Percentiles rank a stretch among this genome's conserved stretches.
phyloP scores from a whole-genome alignment of 345 rosid species.

The Ricinus communis region DNA sequence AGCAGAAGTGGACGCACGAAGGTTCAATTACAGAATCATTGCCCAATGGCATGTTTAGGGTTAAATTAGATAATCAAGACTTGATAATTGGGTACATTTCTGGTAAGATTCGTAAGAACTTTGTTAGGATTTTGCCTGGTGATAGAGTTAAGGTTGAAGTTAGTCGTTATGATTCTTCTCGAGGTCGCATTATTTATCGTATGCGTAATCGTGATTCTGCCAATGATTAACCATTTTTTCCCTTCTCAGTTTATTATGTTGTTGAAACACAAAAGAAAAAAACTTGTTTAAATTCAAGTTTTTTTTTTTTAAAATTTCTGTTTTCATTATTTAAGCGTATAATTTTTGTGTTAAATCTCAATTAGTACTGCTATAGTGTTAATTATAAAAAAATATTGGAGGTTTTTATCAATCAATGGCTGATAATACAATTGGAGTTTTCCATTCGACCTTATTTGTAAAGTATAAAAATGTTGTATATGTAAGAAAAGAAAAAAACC shows the following conservation, averaged over 20 bases:
- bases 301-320: no score
- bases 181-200: conserved; percentile 76
- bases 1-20: conserved; percentile 56
- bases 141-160: conserved; percentile 85
- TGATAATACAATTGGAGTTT: no score
- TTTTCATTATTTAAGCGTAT: no score
- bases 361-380: no score
- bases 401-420: no score
- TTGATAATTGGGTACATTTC: conserved; percentile 81
- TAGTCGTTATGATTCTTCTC: conserved; percentile 75
- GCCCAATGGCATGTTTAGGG: conserved; percentile 71
- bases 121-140: conserved; percentile 78
- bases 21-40: conserved; percentile 56
- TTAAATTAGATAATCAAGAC: conserved; percentile 55
- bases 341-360: no score
- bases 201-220: conserved; percentile 38
- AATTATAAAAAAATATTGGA: no score
- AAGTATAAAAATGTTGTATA: no score
- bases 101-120: conserved; percentile 87
- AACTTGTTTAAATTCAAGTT: no score
- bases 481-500: no score
- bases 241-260: neutral
- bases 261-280: no score
- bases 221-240: neutral
- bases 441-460: no score